Conservation (phyloP, 1,139 yeast genomes). For the Nakaseomyces glabratus region DNA sequence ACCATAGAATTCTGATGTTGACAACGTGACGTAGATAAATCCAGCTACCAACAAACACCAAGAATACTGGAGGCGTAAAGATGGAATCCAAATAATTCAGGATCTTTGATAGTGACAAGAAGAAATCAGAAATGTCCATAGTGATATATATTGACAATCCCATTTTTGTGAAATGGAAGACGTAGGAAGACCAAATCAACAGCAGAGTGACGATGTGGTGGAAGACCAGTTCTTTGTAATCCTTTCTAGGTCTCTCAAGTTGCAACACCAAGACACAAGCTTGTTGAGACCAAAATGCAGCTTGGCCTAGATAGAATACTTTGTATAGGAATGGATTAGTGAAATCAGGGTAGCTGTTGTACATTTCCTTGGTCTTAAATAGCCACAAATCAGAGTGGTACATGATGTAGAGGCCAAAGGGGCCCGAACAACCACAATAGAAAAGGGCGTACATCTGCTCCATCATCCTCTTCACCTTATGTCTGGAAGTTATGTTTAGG, state of each 20-base stretch:
- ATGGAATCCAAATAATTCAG: conserved; percentile 71
- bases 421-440: conserved; percentile 75
- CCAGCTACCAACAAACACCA: conserved; percentile 68
- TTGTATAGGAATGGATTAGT: conserved; percentile 66
- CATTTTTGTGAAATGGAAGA: conserved; percentile 94
- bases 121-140: conserved; percentile 92
- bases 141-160: conserved; percentile 86
- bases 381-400: conserved; percentile 74
- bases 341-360: conserved; percentile 72
- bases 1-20: conserved; percentile 73
- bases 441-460: conserved; percentile 84
- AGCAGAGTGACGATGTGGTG: conserved; percentile 91
- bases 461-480: conserved; percentile 71
- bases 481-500: conserved; percentile 47
- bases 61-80: conserved; percentile 55
- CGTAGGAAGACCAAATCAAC: conserved; percentile 79
- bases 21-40: conserved; percentile 79
- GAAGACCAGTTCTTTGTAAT: conserved; percentile 78
- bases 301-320: conserved; percentile 80
- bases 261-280: conserved; percentile 71
- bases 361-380: conserved; percentile 76
- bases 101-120: conserved; percentile 74
- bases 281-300: conserved; percentile 97
- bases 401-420: conserved; percentile 88
- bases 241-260: conserved; percentile 92